Evolutionary conservation across 1,284 basidiomycete species (phyloP), one percentile per base, ranked within the genome.

Genomic region (Leccinum fuscescens): DNA sequence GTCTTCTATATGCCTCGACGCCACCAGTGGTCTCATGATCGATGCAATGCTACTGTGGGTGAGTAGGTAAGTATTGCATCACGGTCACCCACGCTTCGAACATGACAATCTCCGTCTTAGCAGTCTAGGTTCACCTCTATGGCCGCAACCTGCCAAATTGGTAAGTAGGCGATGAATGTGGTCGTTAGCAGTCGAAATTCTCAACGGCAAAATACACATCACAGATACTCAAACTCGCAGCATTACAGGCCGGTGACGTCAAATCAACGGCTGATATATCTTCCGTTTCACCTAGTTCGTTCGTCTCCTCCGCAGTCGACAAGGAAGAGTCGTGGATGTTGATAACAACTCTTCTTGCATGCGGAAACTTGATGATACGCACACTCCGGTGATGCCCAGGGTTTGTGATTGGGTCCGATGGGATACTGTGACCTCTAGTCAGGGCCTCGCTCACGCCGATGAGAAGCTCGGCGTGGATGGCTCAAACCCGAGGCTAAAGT

Each of bases 1-100:
- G 56, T 68, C 55, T 35, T 74, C 82, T 58, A 76, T 82, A 4
- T 85, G 83, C 68, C 84, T 83, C 3, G 73, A 82, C 57, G 79
- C 80, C 7, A 4, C 24, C n/a, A 46, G 75, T 20, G 74, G 73
- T 15, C 77, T 85, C 57, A 33, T 76, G 37, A 77, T 73, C 57
- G 73, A 75, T 39, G 77, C 4, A 24, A 73, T 69, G 72, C 69
- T 22, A 84, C 78, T 37, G 80, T 84, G n/a, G n/a, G n/a, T n/a
- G n/a, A n/a, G n/a, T n/a, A 65, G 74, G 74, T 8, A 64, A 67
- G 1, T 79, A 78, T 50, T 78, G 71, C 59, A 6, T 33, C 33
- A 33, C 12, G 2, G 5, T 33, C 58, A 0, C 20, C 74, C 42
- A 72, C 67, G 1, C 77, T 70, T 42, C 57, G 62, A 54, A n/a